These are phyloP conservation scores for Phytophthora colocasiae DNA, from an alignment of 352 stramenopile genomes.

Conservation along the genomic window DNA sequence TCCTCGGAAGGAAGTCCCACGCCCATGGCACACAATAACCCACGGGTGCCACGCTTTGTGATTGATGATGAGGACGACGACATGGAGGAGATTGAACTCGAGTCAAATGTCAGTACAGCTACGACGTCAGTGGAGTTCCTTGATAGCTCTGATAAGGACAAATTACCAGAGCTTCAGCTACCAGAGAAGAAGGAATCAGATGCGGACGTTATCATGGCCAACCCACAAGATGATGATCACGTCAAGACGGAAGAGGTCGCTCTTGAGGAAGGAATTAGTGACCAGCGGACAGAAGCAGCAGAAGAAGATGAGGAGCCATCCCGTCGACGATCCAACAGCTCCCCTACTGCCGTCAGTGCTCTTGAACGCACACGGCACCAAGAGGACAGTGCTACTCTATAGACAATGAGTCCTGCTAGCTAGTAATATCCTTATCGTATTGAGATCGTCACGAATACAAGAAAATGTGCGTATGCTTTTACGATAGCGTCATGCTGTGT, in stretches of 20 bases:
- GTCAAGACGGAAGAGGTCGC: constrained; percentile 13
- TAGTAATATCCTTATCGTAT: constrained; percentile 35
- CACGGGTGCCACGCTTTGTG: constrained; percentile 65
- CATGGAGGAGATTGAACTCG: constrained; percentile 42
- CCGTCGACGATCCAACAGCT: constrained; percentile 37
- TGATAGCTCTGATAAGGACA: constrained; percentile 1
- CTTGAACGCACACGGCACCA: constrained; percentile 27
- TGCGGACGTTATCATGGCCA: constrained; percentile 35
- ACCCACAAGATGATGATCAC: constrained; percentile 40
- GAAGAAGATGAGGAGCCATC: constrained; percentile 8
- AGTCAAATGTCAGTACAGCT: constrained; percentile 27
- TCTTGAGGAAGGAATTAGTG: constrained; percentile 18
- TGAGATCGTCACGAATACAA: constrained; percentile 6
- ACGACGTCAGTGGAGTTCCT: constrained; percentile 5
- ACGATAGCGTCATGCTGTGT: too few species aligned
- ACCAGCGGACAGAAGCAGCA: constrained; percentile 1
- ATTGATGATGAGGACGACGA: constrained; percentile 82
- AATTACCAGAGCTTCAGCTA: constrained; percentile 18
- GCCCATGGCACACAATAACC: constrained; percentile 63
- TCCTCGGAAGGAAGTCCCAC: constrained; percentile 62
- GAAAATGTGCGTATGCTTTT: constrained; percentile 1
- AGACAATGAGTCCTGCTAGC: constrained; percentile 10
- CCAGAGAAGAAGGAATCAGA: constrained; percentile 12
- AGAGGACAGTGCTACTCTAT: constrained; percentile 35
- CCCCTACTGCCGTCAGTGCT: constrained; percentile 14